Percentiles rank a stretch among this genome's conserved stretches.
Conservation (phyloP, 495 filamentous ascomycete species). For the Talaromyces borbonicus region DNA sequence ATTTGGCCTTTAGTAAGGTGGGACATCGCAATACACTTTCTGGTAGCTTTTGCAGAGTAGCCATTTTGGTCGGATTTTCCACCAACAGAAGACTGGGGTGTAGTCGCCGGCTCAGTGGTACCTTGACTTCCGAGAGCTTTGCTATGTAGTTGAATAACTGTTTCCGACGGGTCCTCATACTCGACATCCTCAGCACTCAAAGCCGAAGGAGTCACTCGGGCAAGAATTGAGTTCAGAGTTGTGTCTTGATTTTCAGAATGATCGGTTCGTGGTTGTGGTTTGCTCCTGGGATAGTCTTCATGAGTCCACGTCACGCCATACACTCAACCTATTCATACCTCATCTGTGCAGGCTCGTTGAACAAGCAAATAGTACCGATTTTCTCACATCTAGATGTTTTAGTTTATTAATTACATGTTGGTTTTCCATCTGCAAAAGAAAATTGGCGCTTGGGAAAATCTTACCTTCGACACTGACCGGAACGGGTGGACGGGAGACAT, state of each 20-base stretch:
- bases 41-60: no score
- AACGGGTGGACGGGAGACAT: neutral
- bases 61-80: neutral
- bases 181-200: neutral
- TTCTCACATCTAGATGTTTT: conserved; percentile 4
- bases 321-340: neutral
- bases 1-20: neutral
- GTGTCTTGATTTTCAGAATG: neutral
- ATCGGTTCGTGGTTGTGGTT: neutral
- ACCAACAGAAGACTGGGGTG: neutral
- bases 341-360: neutral
- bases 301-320: neutral
- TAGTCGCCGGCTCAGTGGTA: neutral
- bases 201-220: neutral
- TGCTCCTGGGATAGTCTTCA: neutral
- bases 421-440: no score
- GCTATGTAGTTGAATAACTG: neutral
- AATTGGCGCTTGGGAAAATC: no score
- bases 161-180: conserved; percentile 1
- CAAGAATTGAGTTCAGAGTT: neutral
- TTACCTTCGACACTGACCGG: conserved; percentile 4
- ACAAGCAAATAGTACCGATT: neutral
- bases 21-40: neutral
- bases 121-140: neutral
- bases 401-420: no score